These are phyloP conservation scores for Paralagenidium karlingii DNA, from an alignment of 352 stramenopile species.

Conservation along the genomic window DNA sequence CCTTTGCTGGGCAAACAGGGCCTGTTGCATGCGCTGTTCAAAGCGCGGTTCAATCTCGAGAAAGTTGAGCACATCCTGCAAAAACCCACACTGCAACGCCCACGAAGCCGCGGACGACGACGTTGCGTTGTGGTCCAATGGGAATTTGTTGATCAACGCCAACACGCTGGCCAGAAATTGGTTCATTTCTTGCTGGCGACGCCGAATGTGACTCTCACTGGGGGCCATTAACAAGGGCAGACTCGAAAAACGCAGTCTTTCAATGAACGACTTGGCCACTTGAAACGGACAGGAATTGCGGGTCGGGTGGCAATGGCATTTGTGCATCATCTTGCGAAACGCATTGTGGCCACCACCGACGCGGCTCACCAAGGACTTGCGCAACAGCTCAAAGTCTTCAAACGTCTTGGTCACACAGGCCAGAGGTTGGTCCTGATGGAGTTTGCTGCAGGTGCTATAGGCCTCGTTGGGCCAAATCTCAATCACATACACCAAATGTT, in stretches of 20 bases:
- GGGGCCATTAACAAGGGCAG: constrained; percentile 18
- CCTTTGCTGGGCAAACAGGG: constrained; percentile 43
- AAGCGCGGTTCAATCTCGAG: constrained; percentile 66
- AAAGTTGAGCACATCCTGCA: constrained; percentile 71
- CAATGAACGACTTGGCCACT: constrained; percentile 51
- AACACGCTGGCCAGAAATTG: constrained; percentile 77
- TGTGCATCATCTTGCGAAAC: constrained; percentile 10
- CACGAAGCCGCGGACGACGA: constrained; percentile 28
- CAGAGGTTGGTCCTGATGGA: constrained; percentile 52
- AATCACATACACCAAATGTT: constrained; percentile 68
- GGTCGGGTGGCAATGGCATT: constrained; percentile 40
- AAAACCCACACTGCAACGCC: constrained; percentile 59
- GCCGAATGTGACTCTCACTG: constrained; percentile 31
- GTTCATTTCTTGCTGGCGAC: constrained; percentile 67
- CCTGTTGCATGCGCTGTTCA: constrained; percentile 41
- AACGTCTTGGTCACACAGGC: constrained; percentile 61
- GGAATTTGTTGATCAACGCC: constrained; percentile 64
- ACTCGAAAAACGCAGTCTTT: constrained; percentile 52
- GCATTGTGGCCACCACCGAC: constrained; percentile 13
- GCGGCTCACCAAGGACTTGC: constrained; percentile 52
- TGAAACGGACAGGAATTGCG: constrained; percentile 61
- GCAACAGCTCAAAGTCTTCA: constrained; percentile 64
- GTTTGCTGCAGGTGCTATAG: constrained; percentile 31
- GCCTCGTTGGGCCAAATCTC: constrained; percentile 36
- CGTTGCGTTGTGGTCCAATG: background rate